Conservation (phyloP, 2,329 filamentous ascomycete species). For the Fusarium burgessii region DNA sequence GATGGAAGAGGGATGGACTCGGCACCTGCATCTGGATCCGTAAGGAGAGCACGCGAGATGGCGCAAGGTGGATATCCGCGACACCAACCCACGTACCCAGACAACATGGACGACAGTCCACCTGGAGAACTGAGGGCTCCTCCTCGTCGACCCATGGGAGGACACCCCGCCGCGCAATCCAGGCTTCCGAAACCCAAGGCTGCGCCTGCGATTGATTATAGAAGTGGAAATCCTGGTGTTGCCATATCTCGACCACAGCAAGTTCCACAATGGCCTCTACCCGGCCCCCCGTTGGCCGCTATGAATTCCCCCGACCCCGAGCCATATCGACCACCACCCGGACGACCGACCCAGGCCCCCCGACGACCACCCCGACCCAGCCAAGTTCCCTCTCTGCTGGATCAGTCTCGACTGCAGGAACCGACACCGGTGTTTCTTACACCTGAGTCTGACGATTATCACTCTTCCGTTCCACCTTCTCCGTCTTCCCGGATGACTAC, state of each 20-base stretch:
- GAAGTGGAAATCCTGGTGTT: constrained; percentile 47
- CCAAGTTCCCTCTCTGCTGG: constrained; percentile 68
- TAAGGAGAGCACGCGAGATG: constrained; percentile 66
- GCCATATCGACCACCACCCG: constrained; percentile 64
- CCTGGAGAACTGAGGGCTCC: constrained; percentile 42
- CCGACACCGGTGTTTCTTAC: constrained; percentile 63
- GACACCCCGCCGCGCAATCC: constrained; percentile 28
- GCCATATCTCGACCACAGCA: constrained; percentile 67
- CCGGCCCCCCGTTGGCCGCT: constrained; percentile 54
- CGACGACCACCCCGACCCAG: constrained; percentile 71
- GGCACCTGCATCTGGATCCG: constrained; percentile 60
- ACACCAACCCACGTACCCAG: constrained; percentile 41
- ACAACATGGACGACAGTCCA: constrained; percentile 47
- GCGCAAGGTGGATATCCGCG: constrained; percentile 56
- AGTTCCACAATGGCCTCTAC: constrained; percentile 67
- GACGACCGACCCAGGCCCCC: constrained; percentile 62
- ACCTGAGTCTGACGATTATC: constrained; percentile 50
- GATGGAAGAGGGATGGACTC: constrained; percentile 67
- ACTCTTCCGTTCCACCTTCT: constrained; percentile 60
- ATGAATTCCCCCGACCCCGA: constrained; percentile 50
- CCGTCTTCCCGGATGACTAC: constrained; percentile 63
- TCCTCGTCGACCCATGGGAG: constrained; percentile 47
- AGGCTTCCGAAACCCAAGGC: constrained; percentile 35
- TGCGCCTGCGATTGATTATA: constrained; percentile 34
- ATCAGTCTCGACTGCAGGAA: constrained; percentile 67